A percentile compares a stretch with the other conserved stretches of the same genome.
These are phyloP conservation scores for Phialophora chinensis DNA, from an alignment of 2,329 filamentous ascomycete genomes.

Conservation along the genomic window DNA sequence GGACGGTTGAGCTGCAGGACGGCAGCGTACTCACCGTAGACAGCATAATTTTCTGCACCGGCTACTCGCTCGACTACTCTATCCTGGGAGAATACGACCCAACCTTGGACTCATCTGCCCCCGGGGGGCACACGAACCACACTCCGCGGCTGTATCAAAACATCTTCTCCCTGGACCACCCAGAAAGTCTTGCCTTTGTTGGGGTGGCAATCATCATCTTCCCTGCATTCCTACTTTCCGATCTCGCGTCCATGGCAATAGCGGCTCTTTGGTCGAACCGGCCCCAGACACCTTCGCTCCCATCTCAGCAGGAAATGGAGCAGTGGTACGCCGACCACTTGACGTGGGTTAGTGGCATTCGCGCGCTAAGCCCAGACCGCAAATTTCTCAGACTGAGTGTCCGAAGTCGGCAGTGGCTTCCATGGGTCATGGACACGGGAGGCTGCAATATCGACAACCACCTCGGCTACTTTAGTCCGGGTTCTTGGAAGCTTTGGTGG, in stretches of 20 bases:
- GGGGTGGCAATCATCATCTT: slow-evolving; percentile 40
- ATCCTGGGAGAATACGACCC: slow-evolving; percentile 42
- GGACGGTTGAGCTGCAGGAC: slow-evolving; percentile 42
- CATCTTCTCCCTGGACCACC: slow-evolving; percentile 42
- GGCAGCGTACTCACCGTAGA: slow-evolving; percentile 44
- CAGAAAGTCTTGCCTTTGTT: slow-evolving; percentile 44
- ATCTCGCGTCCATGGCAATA: slow-evolving; percentile 43
- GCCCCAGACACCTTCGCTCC: slow-evolving; percentile 37
- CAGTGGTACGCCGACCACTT: slow-evolving; percentile 33
- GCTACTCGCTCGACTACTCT: slow-evolving; percentile 43
- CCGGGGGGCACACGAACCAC: slow-evolving; percentile 1
- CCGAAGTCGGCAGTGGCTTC: slow-evolving; percentile 34
- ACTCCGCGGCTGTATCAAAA: slow-evolving; percentile 44
- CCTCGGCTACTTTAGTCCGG: slow-evolving; percentile 42
- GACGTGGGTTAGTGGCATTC: slow-evolving; percentile 32
- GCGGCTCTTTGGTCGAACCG: slow-evolving; percentile 44
- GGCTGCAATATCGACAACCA: slow-evolving; percentile 43
- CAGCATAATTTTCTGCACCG: slow-evolving; percentile 47
- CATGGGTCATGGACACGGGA: slow-evolving; percentile 45
- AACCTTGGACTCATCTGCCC: slow-evolving; percentile 13
- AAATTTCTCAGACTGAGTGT: slow-evolving; percentile 30
- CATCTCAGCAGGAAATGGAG: slow-evolving; percentile 41
- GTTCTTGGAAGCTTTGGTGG: slow-evolving; percentile 47
- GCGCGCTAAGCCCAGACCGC: slow-evolving; percentile 20
- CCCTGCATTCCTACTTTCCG: slow-evolving; percentile 40